Conservation (phyloP, 106 monocot species). For the Posidonia australis region DNA sequence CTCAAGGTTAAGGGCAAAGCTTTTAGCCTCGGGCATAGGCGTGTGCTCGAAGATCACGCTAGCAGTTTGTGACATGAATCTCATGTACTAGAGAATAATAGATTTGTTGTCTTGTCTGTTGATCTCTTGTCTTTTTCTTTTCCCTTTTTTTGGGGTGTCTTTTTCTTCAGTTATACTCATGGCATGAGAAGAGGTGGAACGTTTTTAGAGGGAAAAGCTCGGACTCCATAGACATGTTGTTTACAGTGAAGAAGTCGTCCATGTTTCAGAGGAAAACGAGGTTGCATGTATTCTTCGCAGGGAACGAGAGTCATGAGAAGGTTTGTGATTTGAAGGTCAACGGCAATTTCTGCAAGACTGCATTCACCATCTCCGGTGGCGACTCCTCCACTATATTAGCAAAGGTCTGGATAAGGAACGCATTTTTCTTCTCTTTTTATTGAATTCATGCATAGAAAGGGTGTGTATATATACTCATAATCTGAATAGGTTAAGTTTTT, state of each 20-base stretch:
- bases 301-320: slow-evolving; percentile 3
- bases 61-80: background rate
- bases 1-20: slow-evolving; percentile 5
- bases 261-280: slow-evolving; percentile 19
- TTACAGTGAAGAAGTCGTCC: slow-evolving; percentile 27
- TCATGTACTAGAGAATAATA: background rate
- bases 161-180: slow-evolving; percentile 27
- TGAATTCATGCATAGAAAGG: background rate
- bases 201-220: slow-evolving; percentile 36
- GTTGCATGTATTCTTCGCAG: slow-evolving; percentile 11
- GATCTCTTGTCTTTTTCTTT: too few species aligned
- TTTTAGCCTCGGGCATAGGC: background rate
- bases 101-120: background rate
- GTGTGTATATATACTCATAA: too few species aligned
- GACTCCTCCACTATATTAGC: slow-evolving; percentile 6
- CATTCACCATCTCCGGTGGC: slow-evolving; percentile 13
- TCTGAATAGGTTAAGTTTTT: too few species aligned
- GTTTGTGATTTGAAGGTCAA: slow-evolving; percentile 8
- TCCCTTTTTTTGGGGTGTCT: slow-evolving; percentile 48
- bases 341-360: background rate
- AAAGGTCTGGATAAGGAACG: background rate
- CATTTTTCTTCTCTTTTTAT: background rate
- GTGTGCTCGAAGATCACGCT: background rate
- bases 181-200: slow-evolving; percentile 27
- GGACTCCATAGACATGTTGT: slow-evolving; percentile 25